phyloP scores from a whole-genome alignment of 768 basidiomycete species.

The Coprinopsis cinerea region DNA sequence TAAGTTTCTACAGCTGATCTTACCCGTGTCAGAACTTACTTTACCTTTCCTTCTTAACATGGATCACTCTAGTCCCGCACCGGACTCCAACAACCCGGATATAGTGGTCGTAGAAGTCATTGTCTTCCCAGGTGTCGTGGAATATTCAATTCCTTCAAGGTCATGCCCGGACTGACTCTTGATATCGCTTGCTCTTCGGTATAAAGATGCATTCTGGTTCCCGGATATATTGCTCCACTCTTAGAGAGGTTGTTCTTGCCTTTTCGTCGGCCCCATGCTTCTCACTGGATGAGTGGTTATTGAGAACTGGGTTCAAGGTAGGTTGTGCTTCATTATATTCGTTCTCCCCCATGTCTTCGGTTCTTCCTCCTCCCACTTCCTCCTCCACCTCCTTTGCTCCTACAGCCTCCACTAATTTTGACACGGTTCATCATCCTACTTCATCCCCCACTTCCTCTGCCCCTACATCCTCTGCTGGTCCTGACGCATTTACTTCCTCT shows the following conservation, averaged over 20 bases:
- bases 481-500: too few species aligned
- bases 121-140: slow-evolving; percentile 1
- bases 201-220: background rate
- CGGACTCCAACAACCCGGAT: background rate
- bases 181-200: slow-evolving; percentile 1
- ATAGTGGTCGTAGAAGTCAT: background rate
- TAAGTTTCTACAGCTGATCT: too few species aligned
- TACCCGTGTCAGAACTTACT: too few species aligned
- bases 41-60: too few species aligned
- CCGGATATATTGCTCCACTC: background rate
- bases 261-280: background rate
- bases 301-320: too few species aligned
- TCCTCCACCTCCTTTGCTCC: background rate
- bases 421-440: background rate
- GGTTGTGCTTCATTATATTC: too few species aligned
- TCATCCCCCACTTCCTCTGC: too few species aligned
- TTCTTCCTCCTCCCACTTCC: background rate
- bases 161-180: background rate
- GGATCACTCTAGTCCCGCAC: too few species aligned
- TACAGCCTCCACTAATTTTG: background rate
- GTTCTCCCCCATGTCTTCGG: too few species aligned
- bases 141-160: background rate
- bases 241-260: background rate
- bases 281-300: too few species aligned
- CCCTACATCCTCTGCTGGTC: too few species aligned